Percentiles rank a stretch among this genome's conserved stretches.
phyloP scores from a whole-genome alignment of 768 basidiomycete species.

The Suillus hirtellus region DNA sequence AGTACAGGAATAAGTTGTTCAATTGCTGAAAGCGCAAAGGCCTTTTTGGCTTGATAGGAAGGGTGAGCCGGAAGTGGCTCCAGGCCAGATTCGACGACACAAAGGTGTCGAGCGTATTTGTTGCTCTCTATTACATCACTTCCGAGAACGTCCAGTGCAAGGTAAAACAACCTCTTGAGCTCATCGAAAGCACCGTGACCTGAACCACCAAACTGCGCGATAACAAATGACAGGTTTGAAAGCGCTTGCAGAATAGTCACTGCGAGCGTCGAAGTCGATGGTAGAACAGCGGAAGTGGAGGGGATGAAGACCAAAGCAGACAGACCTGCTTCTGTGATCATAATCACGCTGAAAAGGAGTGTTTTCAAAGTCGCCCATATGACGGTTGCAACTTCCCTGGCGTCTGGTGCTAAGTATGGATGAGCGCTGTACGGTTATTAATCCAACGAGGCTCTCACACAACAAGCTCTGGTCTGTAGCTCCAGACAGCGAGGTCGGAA shows the following conservation, averaged over 20 bases:
- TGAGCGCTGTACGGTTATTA: conserved; percentile 10
- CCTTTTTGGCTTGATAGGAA: conserved; percentile 40
- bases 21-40: conserved; percentile 70
- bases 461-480: conserved; percentile 17
- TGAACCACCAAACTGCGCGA: conserved; percentile 75
- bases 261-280: conserved; percentile 51
- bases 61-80: conserved; percentile 25
- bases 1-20: conserved; percentile 77
- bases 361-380: conserved; percentile 76
- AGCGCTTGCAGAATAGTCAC: conserved; percentile 55
- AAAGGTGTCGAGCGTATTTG: conserved; percentile 40
- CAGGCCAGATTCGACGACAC: conserved; percentile 30
- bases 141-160: conserved; percentile 72
- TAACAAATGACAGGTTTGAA: conserved; percentile 70
- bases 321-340: conserved; percentile 66
- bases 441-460: conserved; percentile 5
- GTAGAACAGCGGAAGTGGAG: conserved; percentile 31
- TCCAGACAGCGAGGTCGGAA: conserved; percentile 35
- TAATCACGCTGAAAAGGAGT: conserved; percentile 68
- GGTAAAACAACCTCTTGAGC: conserved; percentile 73
- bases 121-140: conserved; percentile 37
- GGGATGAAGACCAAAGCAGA: conserved; percentile 54
- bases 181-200: conserved; percentile 62
- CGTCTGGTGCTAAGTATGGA: conserved; percentile 39
- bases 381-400: conserved; percentile 44